Percentiles rank a stretch among this genome's conserved stretches.
Conservation (phyloP, 768 basidiomycete species). For the Suillus plorans region DNA sequence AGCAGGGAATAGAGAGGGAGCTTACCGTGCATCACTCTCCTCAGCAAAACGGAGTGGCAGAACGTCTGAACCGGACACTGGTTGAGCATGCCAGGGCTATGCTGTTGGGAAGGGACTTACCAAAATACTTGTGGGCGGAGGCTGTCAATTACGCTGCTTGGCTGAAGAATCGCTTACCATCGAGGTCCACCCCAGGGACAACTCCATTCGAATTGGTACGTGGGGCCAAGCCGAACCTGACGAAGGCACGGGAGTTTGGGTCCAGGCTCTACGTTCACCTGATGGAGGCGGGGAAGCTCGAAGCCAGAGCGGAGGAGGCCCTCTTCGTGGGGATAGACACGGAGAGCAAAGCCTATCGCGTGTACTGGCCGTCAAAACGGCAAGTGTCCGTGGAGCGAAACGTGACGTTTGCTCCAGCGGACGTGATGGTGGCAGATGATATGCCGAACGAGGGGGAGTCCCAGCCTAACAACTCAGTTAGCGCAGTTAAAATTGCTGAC, state of each 20-base stretch:
- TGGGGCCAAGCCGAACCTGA: neutral
- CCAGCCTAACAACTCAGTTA: too few species aligned
- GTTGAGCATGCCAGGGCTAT: too few species aligned
- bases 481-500: too few species aligned
- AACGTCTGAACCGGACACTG: too few species aligned
- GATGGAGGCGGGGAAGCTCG: neutral
- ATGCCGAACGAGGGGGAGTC: neutral
- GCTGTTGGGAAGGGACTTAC: too few species aligned
- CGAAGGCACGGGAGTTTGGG: neutral
- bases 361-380: neutral
- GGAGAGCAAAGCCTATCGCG: neutral
- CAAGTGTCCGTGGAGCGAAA: neutral
- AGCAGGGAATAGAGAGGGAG: too few species aligned
- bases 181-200: too few species aligned
- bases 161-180: too few species aligned
- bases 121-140: too few species aligned
- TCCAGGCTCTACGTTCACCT: neutral
- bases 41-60: too few species aligned
- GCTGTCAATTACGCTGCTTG: too few species aligned
- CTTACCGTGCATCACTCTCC: too few species aligned
- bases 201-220: neutral
- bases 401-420: neutral
- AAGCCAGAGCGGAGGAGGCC: neutral
- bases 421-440: neutral
- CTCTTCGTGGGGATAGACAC: neutral